phyloP scores from a whole-genome alignment of 75 land plant species.

The Cryptomeria japonica region DNA sequence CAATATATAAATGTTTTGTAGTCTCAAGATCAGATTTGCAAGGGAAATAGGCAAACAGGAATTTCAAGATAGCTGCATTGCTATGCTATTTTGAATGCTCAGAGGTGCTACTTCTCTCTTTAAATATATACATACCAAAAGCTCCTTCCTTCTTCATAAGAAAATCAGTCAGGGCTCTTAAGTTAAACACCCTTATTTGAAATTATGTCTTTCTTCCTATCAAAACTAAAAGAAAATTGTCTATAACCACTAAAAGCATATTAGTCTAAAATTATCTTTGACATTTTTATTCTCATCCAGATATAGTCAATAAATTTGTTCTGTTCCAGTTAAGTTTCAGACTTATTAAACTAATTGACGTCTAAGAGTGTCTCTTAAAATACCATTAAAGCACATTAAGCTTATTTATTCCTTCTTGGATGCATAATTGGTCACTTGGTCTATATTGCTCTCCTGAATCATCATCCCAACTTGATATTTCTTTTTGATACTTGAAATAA shows the following conservation, averaged over 20 bases:
- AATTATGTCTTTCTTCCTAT: neutral
- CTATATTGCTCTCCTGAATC: no score
- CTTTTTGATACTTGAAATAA: no score
- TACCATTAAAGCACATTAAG: conserved; percentile 56
- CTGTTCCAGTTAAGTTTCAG: neutral
- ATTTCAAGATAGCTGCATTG: no score
- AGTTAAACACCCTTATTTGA: neutral
- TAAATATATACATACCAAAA: no score
- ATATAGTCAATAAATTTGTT: neutral
- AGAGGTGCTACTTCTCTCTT: no score
- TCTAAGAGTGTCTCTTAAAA: conserved; percentile 64
- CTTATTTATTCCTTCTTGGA: no score
- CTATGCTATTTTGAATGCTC: no score
- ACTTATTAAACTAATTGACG: neutral
- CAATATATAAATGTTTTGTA: neutral
- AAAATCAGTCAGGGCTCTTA: no score
- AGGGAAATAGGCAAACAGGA: no score
- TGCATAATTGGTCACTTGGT: no score
- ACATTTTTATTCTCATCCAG: neutral
- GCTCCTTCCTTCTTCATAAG: no score
- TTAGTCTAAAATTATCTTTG: neutral
- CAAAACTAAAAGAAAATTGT: neutral
- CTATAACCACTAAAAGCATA: neutral
- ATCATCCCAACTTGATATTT: no score
- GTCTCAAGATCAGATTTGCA: neutral